Percentiles rank a stretch among this genome's conserved stretches.
phyloP scores from a whole-genome alignment of 306 rosid species.

The Quercus wislizeni region DNA sequence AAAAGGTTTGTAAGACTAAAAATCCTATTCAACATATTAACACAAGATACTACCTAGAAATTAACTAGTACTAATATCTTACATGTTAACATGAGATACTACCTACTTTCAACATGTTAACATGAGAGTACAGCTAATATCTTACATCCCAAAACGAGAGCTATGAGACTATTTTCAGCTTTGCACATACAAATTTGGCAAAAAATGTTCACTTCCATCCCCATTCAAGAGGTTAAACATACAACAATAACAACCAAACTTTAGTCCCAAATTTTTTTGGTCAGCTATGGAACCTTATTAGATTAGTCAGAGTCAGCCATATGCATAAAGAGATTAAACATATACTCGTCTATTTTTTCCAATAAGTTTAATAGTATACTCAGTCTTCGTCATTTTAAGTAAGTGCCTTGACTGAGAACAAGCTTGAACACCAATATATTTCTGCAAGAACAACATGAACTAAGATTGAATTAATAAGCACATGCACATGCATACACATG shows the following conservation, averaged over 20 bases:
- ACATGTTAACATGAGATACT: slow-evolving; percentile 26
- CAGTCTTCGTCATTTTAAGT: too few relatives aligned
- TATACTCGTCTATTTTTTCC: too few relatives aligned
- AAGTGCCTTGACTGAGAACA: too few relatives aligned
- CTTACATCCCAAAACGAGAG: neutral
- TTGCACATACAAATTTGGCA: neutral
- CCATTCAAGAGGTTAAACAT: neutral
- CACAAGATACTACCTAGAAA: slow-evolving; percentile 13
- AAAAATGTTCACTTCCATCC: neutral
- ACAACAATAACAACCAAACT: neutral
- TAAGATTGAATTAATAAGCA: neutral
- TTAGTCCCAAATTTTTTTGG: too few relatives aligned
- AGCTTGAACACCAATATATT: neutral
- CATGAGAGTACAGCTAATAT: neutral
- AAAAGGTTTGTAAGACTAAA: slow-evolving; percentile 16
- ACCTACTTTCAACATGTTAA: neutral
- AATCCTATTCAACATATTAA: slow-evolving; percentile 20
- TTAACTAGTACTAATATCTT: slow-evolving; percentile 14
- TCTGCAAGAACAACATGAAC: neutral
- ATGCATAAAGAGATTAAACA: too few relatives aligned
- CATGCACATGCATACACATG: neutral
- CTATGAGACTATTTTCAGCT: neutral
- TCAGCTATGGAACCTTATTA: too few relatives aligned
- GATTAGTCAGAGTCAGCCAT: too few relatives aligned
- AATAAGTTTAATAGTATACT: too few relatives aligned